phyloP scores from a whole-genome alignment of 2,329 filamentous ascomycete species.

The Aspergillus aculeatus region DNA sequence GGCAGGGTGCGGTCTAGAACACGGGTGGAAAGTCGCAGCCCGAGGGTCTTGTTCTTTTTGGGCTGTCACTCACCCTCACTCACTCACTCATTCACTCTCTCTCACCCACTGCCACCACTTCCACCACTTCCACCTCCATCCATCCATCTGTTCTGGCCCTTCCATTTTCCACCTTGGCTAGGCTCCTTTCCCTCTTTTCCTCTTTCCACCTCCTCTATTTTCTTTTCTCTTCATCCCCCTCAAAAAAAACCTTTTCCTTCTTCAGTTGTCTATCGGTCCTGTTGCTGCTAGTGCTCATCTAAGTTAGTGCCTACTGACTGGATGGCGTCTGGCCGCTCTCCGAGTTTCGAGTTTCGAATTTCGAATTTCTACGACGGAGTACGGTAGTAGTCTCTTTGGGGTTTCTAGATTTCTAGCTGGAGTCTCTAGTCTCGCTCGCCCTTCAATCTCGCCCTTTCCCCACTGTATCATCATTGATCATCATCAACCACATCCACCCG shows the following conservation, averaged over 20 bases:
- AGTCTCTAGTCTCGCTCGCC: conserved; percentile 18
- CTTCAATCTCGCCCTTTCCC: conserved; percentile 20
- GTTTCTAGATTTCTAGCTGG: conserved; percentile 8
- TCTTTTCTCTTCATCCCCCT: too few relatives aligned
- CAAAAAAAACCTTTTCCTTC: too few relatives aligned
- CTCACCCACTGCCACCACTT: too few relatives aligned
- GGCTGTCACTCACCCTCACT: conserved; percentile 10
- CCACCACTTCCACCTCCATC: too few relatives aligned
- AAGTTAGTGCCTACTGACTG: too few relatives aligned
- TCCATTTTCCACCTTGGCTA: conserved; percentile 5
- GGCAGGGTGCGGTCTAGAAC: conserved; percentile 24
- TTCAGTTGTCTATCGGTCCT: too few relatives aligned
- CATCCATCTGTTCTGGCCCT: conserved; percentile 10
- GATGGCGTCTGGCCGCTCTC: not conserved
- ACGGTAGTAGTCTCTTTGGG: conserved; percentile 8
- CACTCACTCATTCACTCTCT: too few relatives aligned
- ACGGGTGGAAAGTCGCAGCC: conserved; percentile 19
- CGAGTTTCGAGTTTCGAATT: too few relatives aligned
- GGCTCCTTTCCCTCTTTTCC: conserved; percentile 8
- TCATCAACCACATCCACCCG: conserved; percentile 12
- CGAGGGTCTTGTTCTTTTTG: conserved; percentile 14
- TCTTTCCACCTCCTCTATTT: conserved; percentile 2
- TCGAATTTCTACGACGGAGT: not conserved
- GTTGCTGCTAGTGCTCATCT: too few relatives aligned
- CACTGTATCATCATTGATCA: conserved; percentile 21